Conservation (phyloP, 2,329 filamentous ascomycete genomes). For the Didymella arachidicola region DNA sequence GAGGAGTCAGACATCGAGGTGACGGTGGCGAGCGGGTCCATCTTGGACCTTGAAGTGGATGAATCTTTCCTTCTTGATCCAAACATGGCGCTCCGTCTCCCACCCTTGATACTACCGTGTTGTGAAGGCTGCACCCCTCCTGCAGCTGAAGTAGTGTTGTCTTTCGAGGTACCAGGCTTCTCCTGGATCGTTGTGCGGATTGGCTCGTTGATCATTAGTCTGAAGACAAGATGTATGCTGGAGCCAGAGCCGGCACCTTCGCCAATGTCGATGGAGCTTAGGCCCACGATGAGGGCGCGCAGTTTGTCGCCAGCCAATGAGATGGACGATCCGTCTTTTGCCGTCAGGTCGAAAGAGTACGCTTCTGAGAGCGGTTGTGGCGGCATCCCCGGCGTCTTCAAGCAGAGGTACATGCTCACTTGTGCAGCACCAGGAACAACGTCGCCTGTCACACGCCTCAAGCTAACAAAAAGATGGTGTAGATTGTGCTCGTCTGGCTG, state of each 20-base stretch:
- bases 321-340: slow-evolving; percentile 74
- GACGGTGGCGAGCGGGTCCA: background rate
- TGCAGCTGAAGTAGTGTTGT: slow-evolving; percentile 35
- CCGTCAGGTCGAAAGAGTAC: slow-evolving; percentile 78
- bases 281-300: slow-evolving; percentile 86
- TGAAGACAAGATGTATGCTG: slow-evolving; percentile 84
- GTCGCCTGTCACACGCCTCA: slow-evolving; percentile 81
- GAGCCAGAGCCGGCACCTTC: slow-evolving; percentile 69
- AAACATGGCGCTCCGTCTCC: slow-evolving; percentile 69
- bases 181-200: slow-evolving; percentile 43
- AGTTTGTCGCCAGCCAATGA: slow-evolving; percentile 72
- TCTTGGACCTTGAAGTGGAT: slow-evolving; percentile 22
- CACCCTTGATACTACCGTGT: slow-evolving; percentile 51
- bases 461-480: slow-evolving; percentile 82
- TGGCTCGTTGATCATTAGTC: slow-evolving; percentile 70
- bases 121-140: slow-evolving; percentile 41
- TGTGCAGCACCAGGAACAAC: slow-evolving; percentile 75
- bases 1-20: slow-evolving; percentile 22
- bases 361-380: slow-evolving; percentile 79
- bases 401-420: slow-evolving; percentile 79
- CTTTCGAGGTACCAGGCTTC: slow-evolving; percentile 38
- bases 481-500: slow-evolving; percentile 74
- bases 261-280: slow-evolving; percentile 78
- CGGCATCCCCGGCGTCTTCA: slow-evolving; percentile 69
- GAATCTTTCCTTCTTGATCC: slow-evolving; percentile 64